Evolutionary conservation across 192 early-diverging fungal species (phyloP).

Genomic region (Gryganskiella cystojenkinii): DNA sequence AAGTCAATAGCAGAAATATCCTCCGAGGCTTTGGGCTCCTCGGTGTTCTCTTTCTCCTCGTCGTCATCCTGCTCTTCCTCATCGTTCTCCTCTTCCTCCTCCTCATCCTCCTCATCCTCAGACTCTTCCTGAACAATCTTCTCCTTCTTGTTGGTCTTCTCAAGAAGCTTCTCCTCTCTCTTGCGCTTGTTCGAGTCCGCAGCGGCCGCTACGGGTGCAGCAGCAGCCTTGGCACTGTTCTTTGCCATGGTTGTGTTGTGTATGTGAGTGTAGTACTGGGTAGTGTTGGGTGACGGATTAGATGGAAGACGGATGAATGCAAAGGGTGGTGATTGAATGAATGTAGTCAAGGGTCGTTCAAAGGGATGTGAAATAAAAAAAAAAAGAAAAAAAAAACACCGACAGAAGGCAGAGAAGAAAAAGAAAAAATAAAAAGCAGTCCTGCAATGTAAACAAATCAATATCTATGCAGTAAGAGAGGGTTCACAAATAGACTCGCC

Average conservation of each 20-base stretch:
- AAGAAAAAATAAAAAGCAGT: neutral
- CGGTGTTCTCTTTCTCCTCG: constrained; percentile 14
- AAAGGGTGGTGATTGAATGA: neutral
- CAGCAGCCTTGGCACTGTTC: constrained; percentile 39
- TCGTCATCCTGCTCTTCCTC: constrained; percentile 14
- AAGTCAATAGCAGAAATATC: constrained; percentile 40
- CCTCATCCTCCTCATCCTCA: constrained; percentile 19
- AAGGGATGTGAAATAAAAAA: constrained; percentile 19
- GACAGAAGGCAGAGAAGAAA: constrained; percentile 28
- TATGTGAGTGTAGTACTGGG: constrained; percentile 2
- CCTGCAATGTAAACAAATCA: too few relatives aligned
- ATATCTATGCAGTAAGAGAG: neutral
- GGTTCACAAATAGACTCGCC: too few relatives aligned
- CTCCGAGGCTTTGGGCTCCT: constrained; percentile 9
- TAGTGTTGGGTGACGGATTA: neutral
- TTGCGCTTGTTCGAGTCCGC: constrained; percentile 47
- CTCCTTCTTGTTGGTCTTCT: constrained; percentile 51
- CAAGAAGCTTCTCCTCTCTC: constrained; percentile 43
- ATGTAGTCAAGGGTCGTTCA: neutral
- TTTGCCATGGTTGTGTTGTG: constrained; percentile 35
- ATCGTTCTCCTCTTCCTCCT: constrained; percentile 17
- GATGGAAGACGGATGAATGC: neutral
- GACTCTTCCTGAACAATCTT: constrained; percentile 35
- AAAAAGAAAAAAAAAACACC: too few relatives aligned
- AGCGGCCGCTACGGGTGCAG: constrained; percentile 11